Evolutionary conservation across 139 green algal species (phyloP).

Genomic region (Desmodesmus armatus): DNA sequence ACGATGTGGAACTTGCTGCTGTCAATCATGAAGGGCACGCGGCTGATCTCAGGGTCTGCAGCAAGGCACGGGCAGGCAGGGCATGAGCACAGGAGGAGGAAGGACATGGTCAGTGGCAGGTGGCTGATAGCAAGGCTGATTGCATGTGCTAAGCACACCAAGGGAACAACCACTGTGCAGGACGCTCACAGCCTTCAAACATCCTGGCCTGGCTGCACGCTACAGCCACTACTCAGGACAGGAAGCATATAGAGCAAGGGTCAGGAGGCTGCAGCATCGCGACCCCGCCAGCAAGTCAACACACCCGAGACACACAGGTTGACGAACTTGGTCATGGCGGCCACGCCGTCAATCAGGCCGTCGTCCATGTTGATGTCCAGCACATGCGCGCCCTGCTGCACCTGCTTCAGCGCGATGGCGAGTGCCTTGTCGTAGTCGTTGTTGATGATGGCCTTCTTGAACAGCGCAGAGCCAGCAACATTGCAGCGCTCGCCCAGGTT

Average conservation of each 20-base stretch:
- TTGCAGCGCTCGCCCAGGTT: slow-evolving; percentile 99
- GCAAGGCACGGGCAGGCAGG: neutral
- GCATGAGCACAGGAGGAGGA: neutral
- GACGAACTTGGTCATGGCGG: slow-evolving; percentile 96
- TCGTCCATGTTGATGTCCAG: slow-evolving; percentile 99
- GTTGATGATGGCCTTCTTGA: slow-evolving; percentile 98
- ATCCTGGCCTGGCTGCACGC: too few relatives aligned
- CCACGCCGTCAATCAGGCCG: slow-evolving; percentile 95
- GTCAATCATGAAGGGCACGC: slow-evolving; percentile 99
- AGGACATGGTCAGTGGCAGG: neutral
- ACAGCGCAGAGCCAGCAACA: slow-evolving; percentile 94
- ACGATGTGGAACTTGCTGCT: slow-evolving; percentile 97
- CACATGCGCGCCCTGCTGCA: slow-evolving; percentile 88
- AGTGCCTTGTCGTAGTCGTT: slow-evolving; percentile 96
- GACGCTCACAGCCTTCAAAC: slow-evolving; percentile 71
- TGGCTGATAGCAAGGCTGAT: neutral
- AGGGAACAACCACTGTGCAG: slow-evolving; percentile 44
- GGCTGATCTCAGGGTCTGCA: slow-evolving; percentile 91
- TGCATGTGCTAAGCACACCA: neutral
- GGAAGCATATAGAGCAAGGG: too few relatives aligned
- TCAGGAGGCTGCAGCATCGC: too few relatives aligned
- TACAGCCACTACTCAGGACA: too few relatives aligned
- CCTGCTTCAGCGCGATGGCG: slow-evolving; percentile 92
- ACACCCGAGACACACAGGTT: slow-evolving; percentile 90
- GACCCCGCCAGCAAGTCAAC: too few relatives aligned